A percentile compares a stretch with the other conserved stretches of the same genome.
phyloP scores from a whole-genome alignment of 805 yeast genomes.

The Saccharomycopsis vini region DNA sequence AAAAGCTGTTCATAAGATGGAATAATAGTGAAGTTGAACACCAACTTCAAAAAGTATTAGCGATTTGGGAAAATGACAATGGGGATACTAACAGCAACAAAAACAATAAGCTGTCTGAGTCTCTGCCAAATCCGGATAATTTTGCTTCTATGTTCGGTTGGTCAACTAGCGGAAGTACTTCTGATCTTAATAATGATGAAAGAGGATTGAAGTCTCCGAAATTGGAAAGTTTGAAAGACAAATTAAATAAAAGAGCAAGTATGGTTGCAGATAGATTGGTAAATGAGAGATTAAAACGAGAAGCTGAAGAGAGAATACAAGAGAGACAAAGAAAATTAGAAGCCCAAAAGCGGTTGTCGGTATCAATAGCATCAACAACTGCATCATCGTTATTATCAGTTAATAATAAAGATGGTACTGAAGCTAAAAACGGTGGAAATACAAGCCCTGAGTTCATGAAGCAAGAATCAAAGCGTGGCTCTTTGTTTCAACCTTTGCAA shows the following conservation, averaged over 20 bases:
- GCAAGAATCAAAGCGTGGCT: not conserved
- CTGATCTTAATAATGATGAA: not conserved
- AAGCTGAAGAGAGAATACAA: conserved; percentile 5
- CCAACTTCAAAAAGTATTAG: conserved; percentile 5
- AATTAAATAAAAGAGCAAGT: conserved; percentile 8
- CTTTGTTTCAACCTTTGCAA: conserved; percentile 15
- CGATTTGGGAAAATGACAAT: conserved; percentile 6
- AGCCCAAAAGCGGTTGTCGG: too few relatives aligned
- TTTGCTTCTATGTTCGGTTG: conserved; percentile 19
- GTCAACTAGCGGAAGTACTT: conserved; percentile 9
- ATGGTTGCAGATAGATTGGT: conserved; percentile 13
- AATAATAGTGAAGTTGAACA: conserved; percentile 12
- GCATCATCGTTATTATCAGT: too few relatives aligned
- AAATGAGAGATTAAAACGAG: conserved; percentile 1
- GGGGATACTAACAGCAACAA: not conserved
- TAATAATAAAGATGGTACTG: too few relatives aligned
- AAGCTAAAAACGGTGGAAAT: too few relatives aligned
- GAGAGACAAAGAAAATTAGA: not conserved
- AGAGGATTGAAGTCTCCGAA: not conserved
- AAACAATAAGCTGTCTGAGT: too few relatives aligned
- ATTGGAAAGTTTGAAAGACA: conserved; percentile 8
- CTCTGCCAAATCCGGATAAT: too few relatives aligned
- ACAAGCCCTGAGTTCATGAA: too few relatives aligned
- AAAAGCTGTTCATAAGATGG: conserved; percentile 8
- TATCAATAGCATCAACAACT: too few relatives aligned